These are phyloP conservation scores for Tremellales sp. DNA, from an alignment of 1,284 basidiomycete species.

Conservation along the genomic window DNA sequence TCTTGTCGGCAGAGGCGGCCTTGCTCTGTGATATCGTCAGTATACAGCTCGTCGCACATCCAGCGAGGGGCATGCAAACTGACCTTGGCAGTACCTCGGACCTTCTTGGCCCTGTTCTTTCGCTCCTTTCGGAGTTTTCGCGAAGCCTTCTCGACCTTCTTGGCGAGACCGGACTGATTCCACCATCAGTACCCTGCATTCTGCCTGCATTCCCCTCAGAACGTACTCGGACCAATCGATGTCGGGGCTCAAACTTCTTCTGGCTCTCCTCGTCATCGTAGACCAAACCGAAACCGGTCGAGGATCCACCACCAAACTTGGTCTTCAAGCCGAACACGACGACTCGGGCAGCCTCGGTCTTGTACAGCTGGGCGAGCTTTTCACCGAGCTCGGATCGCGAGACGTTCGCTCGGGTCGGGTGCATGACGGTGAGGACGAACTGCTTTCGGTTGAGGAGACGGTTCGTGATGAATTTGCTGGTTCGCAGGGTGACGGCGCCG, in stretches of 20 bases:
- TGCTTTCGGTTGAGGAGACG: conserved; percentile 83
- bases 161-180: conserved; percentile 69
- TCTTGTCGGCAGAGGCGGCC: conserved; percentile 65
- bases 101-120: conserved; percentile 99
- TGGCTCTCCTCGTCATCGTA: conserved; percentile 95
- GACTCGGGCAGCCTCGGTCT: conserved; percentile 60
- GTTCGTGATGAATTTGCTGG: conserved; percentile 99
- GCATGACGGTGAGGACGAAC: conserved; percentile 92
- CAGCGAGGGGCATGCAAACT: too few species aligned
- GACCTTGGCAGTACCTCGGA: conserved; percentile 88
- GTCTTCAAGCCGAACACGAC: conserved; percentile 70
- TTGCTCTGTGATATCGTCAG: too few species aligned
- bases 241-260: conserved; percentile 95
- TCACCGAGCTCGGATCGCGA: conserved; percentile 89
- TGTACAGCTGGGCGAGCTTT: conserved; percentile 75
- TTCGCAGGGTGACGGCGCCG: conserved; percentile 94
- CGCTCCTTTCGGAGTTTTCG: conserved; percentile 99
- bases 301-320: conserved; percentile 96
- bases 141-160: conserved; percentile 86
- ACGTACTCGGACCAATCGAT: conserved; percentile 90
- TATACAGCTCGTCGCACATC: too few species aligned
- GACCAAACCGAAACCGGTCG: conserved; percentile 95
- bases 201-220: too few species aligned
- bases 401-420: conserved; percentile 92
- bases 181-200: conserved; percentile 9